Evolutionary conservation across 2,329 filamentous ascomycete species (phyloP), one percentile per base, ranked within the genome.

Genomic region (Ascochyta viciae-villosae): DNA sequence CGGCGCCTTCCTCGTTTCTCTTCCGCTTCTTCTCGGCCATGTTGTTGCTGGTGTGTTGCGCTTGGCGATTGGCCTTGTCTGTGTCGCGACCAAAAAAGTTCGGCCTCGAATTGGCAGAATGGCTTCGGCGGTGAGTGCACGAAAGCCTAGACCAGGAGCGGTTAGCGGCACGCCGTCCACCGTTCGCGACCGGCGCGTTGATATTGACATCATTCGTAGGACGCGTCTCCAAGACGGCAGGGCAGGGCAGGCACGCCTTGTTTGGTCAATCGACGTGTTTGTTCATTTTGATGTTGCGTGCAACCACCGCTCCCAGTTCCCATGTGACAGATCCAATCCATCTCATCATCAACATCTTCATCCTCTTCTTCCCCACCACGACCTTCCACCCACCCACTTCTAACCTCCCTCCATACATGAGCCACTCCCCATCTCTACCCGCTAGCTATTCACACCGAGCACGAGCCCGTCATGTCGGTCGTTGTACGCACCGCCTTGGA

Each of bases 1-100:
- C 68, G 37, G 46, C 64, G 15, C 59, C 62, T 10, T 75, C 67
- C 6, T 67, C 67, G 26, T 66, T 58, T 57, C 74, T 71, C 65
- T 77, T 77, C 55, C 75, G 68, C 68, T 77, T 77, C 63, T 75
- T 74, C 35, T 75, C 72, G 44, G 60, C 60, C 68, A 74, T 75
- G 57, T 45, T 63, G 64, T 49, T 39, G 57, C 40, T 47, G 38
- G 44, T 42, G 48, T 46, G 44, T 51, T 49, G 48, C 33, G 54
- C 37, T 31, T 45, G 39, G 31, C 22, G 34, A 47, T 37, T 44
- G 45, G 15, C 34, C 53, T 51, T 43, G 57, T 53, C 39, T 53
- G 51, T 29, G 56, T 57, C 50, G 47, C 47, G 31, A 52, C 48
- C 49, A 50, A 64, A 69, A 65, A 66, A 67, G 69, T 68, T 65